Conservation (phyloP, 257 asterid genomes). For the Cinchona pubescens region DNA sequence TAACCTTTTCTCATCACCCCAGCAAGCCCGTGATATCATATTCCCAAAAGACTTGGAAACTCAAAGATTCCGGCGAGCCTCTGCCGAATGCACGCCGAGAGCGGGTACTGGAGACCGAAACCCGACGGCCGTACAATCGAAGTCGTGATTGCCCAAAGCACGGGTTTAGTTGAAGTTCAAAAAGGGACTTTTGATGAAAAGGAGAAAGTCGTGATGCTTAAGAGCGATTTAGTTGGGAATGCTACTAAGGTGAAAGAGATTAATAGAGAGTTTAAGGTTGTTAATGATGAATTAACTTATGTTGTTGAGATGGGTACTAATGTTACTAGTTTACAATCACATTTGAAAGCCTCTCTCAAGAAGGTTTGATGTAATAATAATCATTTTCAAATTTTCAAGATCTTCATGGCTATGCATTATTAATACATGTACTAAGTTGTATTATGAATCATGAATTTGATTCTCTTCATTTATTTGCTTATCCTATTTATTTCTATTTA, state of each 20-base stretch:
- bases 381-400: too few relatives aligned
- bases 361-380: conserved; percentile 30
- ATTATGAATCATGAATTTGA: too few relatives aligned
- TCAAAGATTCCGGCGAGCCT: conserved; percentile 45
- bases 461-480: too few relatives aligned
- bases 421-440: too few relatives aligned
- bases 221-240: conserved; percentile 58
- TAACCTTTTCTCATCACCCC: conserved; percentile 53
- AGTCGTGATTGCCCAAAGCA: conserved; percentile 77
- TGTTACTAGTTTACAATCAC: conserved; percentile 42
- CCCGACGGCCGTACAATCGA: conserved; percentile 61
- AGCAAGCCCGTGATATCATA: conserved; percentile 66
- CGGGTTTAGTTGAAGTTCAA: conserved; percentile 75
- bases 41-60: conserved; percentile 70
- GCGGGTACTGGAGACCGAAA: conserved; percentile 68
- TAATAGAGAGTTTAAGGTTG: conserved; percentile 45
- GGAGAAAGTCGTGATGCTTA: conserved; percentile 44
- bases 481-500: too few relatives aligned
- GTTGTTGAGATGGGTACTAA: conserved; percentile 58
- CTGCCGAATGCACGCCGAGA: conserved; percentile 61
- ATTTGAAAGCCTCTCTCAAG: conserved; percentile 53
- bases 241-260: conserved; percentile 78
- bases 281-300: conserved; percentile 41
- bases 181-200: conserved; percentile 52
- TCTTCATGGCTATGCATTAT: too few relatives aligned